Evolutionary conservation across 2,329 filamentous ascomycete species (phyloP).

Genomic region (Pseudomassariella vexata): DNA sequence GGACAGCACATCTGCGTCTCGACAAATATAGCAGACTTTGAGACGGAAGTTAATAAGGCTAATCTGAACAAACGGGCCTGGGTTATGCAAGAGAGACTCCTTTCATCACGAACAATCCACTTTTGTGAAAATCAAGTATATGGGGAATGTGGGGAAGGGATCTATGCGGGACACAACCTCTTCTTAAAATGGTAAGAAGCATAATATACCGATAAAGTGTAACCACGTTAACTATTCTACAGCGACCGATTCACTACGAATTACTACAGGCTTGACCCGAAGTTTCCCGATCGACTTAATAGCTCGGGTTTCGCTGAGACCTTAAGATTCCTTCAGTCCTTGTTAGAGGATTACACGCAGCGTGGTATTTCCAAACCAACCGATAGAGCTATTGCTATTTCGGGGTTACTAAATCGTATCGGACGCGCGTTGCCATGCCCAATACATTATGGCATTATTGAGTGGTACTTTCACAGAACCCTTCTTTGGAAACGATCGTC

Average conservation of each 20-base stretch:
- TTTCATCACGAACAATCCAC: constrained; percentile 18
- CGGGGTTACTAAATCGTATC: too few relatives aligned
- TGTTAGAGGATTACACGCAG: not conserved
- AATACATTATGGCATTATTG: constrained; percentile 1
- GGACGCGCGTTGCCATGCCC: too few relatives aligned
- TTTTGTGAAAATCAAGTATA: constrained; percentile 20
- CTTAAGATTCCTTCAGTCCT: not conserved
- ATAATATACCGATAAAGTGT: constrained; percentile 8
- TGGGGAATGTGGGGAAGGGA: constrained; percentile 17
- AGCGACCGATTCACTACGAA: not conserved
- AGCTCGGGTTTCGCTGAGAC: not conserved
- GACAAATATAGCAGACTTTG: not conserved
- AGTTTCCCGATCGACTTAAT: not conserved
- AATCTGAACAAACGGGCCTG: not conserved
- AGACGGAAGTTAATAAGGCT: not conserved
- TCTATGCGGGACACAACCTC: constrained; percentile 8
- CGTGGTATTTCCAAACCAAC: too few relatives aligned
- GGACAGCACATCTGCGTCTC: not conserved
- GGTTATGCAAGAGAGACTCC: not conserved
- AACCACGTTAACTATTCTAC: not conserved
- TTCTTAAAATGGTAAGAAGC: constrained; percentile 5
- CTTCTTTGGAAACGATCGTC: constrained; percentile 9
- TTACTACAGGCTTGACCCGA: not conserved
- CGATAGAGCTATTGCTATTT: too few relatives aligned
- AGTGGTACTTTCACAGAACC: constrained; percentile 1